Evolutionary conservation across 2,329 filamentous ascomycete genomes (phyloP).

Genomic region (Verticillium klebahnii): DNA sequence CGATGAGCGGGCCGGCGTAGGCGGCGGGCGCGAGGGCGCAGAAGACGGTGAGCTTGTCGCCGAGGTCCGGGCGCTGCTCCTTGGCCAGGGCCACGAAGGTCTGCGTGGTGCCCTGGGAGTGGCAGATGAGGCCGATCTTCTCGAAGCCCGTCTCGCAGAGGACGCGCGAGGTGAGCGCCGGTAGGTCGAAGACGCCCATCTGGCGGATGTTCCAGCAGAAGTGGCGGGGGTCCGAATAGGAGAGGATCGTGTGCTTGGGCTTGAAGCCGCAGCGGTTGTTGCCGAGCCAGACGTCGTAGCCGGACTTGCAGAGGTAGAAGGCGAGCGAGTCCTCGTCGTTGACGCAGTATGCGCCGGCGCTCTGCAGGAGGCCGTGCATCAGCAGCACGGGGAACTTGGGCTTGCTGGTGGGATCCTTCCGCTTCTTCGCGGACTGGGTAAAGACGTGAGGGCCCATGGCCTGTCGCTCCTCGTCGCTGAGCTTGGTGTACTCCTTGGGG

Average conservation of each 20-base stretch:
- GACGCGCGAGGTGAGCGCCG: slow-evolving; percentile 75
- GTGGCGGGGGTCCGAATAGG: slow-evolving; percentile 78
- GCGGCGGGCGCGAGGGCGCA: slow-evolving; percentile 87
- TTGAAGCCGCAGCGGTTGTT: slow-evolving; percentile 87
- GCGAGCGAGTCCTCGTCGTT: slow-evolving; percentile 88
- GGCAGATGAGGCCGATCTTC: slow-evolving; percentile 77
- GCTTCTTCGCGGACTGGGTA: slow-evolving; percentile 30
- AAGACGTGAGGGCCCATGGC: slow-evolving; percentile 62
- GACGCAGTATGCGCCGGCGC: slow-evolving; percentile 80
- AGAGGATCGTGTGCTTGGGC: slow-evolving; percentile 68
- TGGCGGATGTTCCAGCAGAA: slow-evolving; percentile 96
- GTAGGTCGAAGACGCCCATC: slow-evolving; percentile 85
- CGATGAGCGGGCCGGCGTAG: slow-evolving; percentile 81
- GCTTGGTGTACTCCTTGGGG: slow-evolving; percentile 48
- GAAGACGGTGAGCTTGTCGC: slow-evolving; percentile 79
- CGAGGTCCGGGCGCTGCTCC: slow-evolving; percentile 81
- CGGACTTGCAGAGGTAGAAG: slow-evolving; percentile 87
- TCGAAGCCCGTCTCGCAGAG: slow-evolving; percentile 76
- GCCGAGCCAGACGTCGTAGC: slow-evolving; percentile 93
- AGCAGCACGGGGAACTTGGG: slow-evolving; percentile 78
- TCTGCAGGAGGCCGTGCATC: slow-evolving; percentile 85
- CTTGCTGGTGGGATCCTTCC: slow-evolving; percentile 32
- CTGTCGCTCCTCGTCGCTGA: slow-evolving; percentile 41
- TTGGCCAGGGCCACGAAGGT: slow-evolving; percentile 85
- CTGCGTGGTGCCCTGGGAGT: slow-evolving; percentile 89